These are phyloP conservation scores for Conticribra guillardii DNA, from an alignment of 108 stramenopile genomes.

Conservation along the genomic window DNA sequence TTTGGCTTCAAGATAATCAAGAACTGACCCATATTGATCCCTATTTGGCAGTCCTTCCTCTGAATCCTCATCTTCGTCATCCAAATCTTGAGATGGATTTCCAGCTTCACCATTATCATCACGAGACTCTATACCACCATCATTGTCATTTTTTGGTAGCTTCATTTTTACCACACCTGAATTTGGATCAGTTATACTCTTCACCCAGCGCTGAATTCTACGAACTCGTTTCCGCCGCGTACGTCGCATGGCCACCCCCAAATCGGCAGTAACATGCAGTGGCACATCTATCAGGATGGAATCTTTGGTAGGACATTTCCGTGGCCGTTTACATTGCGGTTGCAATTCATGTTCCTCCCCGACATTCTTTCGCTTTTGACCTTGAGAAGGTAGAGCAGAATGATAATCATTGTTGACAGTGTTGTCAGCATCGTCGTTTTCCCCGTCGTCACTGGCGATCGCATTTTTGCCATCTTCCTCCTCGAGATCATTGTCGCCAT, in stretches of 20 bases:
- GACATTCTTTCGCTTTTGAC: background rate
- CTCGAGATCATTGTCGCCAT: no score
- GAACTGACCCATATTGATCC: constrained; percentile 64
- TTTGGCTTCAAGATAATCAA: constrained; percentile 90
- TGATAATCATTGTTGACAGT: no score
- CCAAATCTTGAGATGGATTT: constrained; percentile 15
- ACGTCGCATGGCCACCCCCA: constrained; percentile 72
- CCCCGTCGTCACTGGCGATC: no score
- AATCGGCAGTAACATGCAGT: constrained; percentile 74
- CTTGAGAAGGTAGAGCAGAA: background rate
- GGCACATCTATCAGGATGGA: constrained; percentile 74
- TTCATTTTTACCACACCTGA: background rate
- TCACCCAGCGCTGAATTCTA: constrained; percentile 46
- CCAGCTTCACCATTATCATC: constrained; percentile 9
- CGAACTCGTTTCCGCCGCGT: constrained; percentile 64
- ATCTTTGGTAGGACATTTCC: constrained; percentile 49
- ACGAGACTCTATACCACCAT: background rate
- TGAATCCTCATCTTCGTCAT: constrained; percentile 28
- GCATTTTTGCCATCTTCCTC: no score
- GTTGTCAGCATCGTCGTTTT: no score
- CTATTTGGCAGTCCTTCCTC: constrained; percentile 40
- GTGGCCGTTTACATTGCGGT: constrained; percentile 1
- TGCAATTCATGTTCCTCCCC: background rate
- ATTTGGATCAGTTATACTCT: constrained; percentile 44
- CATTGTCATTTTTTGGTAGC: background rate